Percentiles rank a stretch among this genome's conserved stretches.
Evolutionary conservation across 495 filamentous ascomycete species (phyloP).

Genomic region (Lophium mytilinum): DNA sequence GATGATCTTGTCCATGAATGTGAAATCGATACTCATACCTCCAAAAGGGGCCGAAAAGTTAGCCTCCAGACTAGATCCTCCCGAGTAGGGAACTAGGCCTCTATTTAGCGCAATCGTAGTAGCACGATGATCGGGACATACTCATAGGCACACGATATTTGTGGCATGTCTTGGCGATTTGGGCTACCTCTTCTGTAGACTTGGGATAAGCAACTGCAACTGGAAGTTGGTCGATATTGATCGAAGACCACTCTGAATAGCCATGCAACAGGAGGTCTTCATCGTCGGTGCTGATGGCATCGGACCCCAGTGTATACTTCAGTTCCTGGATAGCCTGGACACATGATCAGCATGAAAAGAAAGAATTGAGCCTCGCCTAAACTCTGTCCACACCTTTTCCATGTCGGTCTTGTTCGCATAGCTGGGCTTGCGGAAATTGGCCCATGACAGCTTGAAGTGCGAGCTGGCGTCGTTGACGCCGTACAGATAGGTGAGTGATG

Average conservation of each 20-base stretch:
- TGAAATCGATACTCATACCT: slow-evolving; percentile 84
- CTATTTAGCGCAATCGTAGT: slow-evolving; percentile 10
- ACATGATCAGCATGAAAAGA: slow-evolving; percentile 4
- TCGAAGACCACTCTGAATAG: slow-evolving; percentile 82
- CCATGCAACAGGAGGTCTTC: slow-evolving; percentile 76
- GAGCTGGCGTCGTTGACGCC: slow-evolving; percentile 23
- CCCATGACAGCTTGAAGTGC: slow-evolving; percentile 11
- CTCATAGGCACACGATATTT: slow-evolving; percentile 76
- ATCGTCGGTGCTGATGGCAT: slow-evolving; percentile 72
- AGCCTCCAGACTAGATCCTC: slow-evolving; percentile 78
- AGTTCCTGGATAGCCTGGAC: slow-evolving; percentile 35
- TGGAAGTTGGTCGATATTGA: slow-evolving; percentile 67
- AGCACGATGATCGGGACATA: slow-evolving; percentile 3
- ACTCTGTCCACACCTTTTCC: slow-evolving; percentile 25
- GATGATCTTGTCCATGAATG: slow-evolving; percentile 74
- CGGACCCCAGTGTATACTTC: slow-evolving; percentile 46
- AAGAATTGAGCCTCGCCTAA: not conserved
- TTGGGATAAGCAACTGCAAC: slow-evolving; percentile 77
- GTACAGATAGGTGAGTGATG: slow-evolving; percentile 27
- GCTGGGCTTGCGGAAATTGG: slow-evolving; percentile 9
- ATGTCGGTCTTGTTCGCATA: slow-evolving; percentile 31
- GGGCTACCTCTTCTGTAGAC: slow-evolving; percentile 69
- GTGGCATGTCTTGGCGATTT: slow-evolving; percentile 72
- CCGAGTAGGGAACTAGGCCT: slow-evolving; percentile 61
- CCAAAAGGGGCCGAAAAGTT: slow-evolving; percentile 82